Base-by-base conservation (phyloP, 345 rosid species). In the Raphanus raphanistrum region DNA sequence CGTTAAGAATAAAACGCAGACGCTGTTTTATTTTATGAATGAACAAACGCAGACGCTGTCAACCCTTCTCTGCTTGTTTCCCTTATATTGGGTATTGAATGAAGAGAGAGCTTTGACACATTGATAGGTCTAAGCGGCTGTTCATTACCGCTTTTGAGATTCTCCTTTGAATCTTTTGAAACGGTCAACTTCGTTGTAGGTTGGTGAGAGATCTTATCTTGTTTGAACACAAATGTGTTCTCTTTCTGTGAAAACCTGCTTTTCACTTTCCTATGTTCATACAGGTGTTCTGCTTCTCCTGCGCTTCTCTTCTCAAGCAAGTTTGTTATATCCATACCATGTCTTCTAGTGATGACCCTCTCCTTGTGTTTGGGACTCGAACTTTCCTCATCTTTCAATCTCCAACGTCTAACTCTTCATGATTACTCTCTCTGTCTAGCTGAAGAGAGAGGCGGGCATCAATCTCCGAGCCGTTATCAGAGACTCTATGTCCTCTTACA, bases 291-390 rank as follows among this genome's bases (percentile, higher is more conserved):
- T 52, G 63, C 0, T 50, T 6, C 16, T 73, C 52, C 52, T 73
- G 70, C 36, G 2, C 63, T 63, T 73, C 11, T 74, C 2, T 33
- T 54, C 55, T 54, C 77, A 73, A 74, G 63, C 41, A 74, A 54
- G 86, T 91, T 93, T 31, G 98, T 88, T 41, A 91, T 83, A 82
- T 93, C 98, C 72, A 76, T 69, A 0, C 92, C 97, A 81, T 79
- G 81, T 77, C 90, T 80, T 79, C 84, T 59, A 12, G 12, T 31
- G 2, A 87, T 86, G 12, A 5, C 17, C 9, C 75, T 88, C 76
- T 85, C 89, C 8, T 79, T 81, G 1, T 79, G 81, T 25, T 84
- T 79, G 0, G 89, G 85, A 36, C 87, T 90, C 63, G 82, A 76
- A 60, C 65, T 84, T 59, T 82, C 88, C 26, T 83, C 89, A 26